A percentile compares a stretch with the other conserved stretches of the same genome.
phyloP scores from a whole-genome alignment of 129 eudicot genomes.

The Logfia minima region DNA sequence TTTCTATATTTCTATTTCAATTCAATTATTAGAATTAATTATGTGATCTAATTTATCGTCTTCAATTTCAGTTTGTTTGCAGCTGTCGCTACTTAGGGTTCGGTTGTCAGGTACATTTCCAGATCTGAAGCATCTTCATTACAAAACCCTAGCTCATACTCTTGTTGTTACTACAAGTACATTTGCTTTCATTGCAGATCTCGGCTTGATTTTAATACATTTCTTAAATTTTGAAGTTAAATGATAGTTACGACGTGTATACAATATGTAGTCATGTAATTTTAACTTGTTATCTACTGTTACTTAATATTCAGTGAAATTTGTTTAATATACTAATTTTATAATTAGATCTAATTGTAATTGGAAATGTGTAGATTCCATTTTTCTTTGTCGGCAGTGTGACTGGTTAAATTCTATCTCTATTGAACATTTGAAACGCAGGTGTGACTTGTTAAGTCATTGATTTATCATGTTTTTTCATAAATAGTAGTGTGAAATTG shows the following conservation, averaged over 20 bases:
- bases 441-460: neutral
- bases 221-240: conserved; percentile 8
- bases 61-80: conserved; percentile 26
- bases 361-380: conserved; percentile 15
- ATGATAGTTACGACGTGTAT: neutral
- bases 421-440: neutral
- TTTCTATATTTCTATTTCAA: neutral
- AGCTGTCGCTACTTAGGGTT: conserved; percentile 35
- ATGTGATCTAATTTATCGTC: neutral
- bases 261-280: neutral
- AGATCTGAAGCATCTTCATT: conserved; percentile 56
- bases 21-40: conserved; percentile 6
- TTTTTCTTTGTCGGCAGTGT: conserved; percentile 12
- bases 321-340: conserved; percentile 8
- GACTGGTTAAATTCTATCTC: neutral
- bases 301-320: neutral
- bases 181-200: conserved; percentile 26
- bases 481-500: conserved; percentile 12
- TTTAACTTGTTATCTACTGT: neutral
- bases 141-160: conserved; percentile 4
- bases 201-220: conserved; percentile 11
- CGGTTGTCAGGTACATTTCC: conserved; percentile 41
- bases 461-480: neutral
- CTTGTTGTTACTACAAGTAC: neutral
- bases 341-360: conserved; percentile 18